Base-by-base conservation (phyloP, 306 rosid species). In the Cyclanthera cordifolia region DNA sequence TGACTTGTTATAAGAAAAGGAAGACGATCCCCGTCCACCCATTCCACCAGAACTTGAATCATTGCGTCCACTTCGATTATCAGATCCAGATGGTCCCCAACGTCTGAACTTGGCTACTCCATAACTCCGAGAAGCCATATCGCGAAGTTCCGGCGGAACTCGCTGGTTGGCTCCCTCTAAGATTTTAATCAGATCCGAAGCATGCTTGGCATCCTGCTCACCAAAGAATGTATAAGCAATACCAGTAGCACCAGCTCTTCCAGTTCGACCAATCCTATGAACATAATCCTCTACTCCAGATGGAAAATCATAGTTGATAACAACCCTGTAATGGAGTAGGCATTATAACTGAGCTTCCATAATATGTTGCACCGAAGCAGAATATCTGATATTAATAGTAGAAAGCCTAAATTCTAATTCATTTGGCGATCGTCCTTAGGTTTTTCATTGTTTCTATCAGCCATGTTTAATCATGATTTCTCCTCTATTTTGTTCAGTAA, bases 261-360 rank as follows among this genome's bases (percentile, higher is more conserved):
- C 99, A 14, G 99, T 94, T 75, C 99, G 88, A 74, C 99, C 99
- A 79, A 94, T 94, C 85, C 99, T 94, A 74, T 94, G 97, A 48
- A 94, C 99, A 86, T 94, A 94, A 74, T 94, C 99, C 85, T 94
- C 99, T 59, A 94, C 99, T 59, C 99, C 99, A n/a, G 90, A 85
- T 46, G 99, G 99, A 77, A 94, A 94, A 80, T 94, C 99, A 55
- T 85, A 94, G 74, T 94, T 94, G 81, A 94, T 77, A 75, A 90
- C 99, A 72, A 90, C 97, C 87, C 99, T 94, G 83, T 52, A 57
- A 77, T 47, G 63, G 45, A 74, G 53, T 54, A 14, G 16, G 17
- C 2, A 27, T 50, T 50, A 8, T 23, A 32, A 45, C 52, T 17
- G 25, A 17, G n/a, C 8, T 50, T n/a, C 34, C 2, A 56, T 28